Base-by-base conservation (phyloP, 1,284 basidiomycete species). In the Moesziomyces globuligerus region DNA sequence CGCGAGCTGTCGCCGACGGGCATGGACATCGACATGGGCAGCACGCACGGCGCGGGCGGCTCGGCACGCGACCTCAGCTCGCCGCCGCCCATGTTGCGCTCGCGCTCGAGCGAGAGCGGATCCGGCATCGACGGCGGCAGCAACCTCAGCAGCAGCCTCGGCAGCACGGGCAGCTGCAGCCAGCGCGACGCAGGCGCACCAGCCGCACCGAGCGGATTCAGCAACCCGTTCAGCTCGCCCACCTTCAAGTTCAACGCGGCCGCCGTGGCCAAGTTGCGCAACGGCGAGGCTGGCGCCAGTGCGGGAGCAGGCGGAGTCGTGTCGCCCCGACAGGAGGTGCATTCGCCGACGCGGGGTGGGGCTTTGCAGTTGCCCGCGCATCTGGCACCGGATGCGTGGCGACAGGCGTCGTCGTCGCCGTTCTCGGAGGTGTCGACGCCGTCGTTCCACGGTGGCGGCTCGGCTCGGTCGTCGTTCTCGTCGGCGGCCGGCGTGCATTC, bases 1-100 rank as follows among this genome's bases (percentile, higher is more conserved):
- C 69, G 75, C 20, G 75, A 75, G 41, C 54, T 77, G n/a, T 75
- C 72, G 21, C 73, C 73, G 7, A 66, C 72, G 4, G 61, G 52
- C 40, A 77, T 77, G 75, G 72, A 77, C 29, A 48, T 75, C 34
- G 74, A 75, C 36, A 50, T 49, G 11, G 54, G 55, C 41, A 54
- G 55, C 50, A 49, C 48, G 21, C 25, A 56, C 7, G 55, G 53
- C 26, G 48, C 36, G 43, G n/a, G 38, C 29, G n/a, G 38, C 18
- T 36, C 32, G 9, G 50, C 49, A 7, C 57, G 72, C 25, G 75
- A 75, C 37, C n/a, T 74, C 10, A 61, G 56, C 34, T 72, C 68
- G 21, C 75, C 75, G 7, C 66, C 75, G 18, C 74, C 73, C 24
- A 59, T 70, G 59, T 59, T 58, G 21, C 61, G 75, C 7, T 51